Base-by-base conservation (phyloP, 148 eudicot genomes). In the Cornus kousa region DNA sequence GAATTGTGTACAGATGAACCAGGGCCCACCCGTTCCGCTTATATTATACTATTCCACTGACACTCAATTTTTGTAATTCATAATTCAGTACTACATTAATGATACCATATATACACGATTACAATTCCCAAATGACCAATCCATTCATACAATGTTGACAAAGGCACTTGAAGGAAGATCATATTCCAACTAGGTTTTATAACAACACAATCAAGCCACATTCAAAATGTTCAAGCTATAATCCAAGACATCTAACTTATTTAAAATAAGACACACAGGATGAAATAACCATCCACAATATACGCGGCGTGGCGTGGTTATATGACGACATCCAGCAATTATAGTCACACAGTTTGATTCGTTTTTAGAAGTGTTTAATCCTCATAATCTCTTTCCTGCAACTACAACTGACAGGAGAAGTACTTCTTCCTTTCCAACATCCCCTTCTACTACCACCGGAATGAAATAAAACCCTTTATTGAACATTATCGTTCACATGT, bases 321-420 rank as follows among this genome's bases (percentile, higher is more conserved):
- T 2, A 35, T 35, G 66, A 5, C 48, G 66, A 5, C 48, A 65
- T 40, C 24, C 72, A 46, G 40, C 67, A 67, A 39, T 6, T 39
- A 65, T 6, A 46, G 62, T 37, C 31, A 5, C 19, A 7, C 12
- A 22, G 64, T 60, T 76, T 9, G 24, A 67, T 67, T 24, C 14
- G 28, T 24, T 76, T 43, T 69, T 43, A 75, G 71, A 75, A 24
- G 33, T 40, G 16, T 75, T 75, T 57, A 43, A 48, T 24, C 37
- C 5, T 35, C 28, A 28, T 75, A 35, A 31, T 65, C 23, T 14
- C 67, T 39, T 24, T 39, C 60, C 31, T 75, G 78, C 5, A 16
- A 24, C 69, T 66, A 69, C 78, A 75, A 67, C 70, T 64, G 70
- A 24, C 57, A 3, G 20, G 70, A 66, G n/a, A 28, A 37, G n/a